Percentiles rank a stretch among this genome's conserved stretches.
These are phyloP conservation scores for Penicillium aurantiogriseum DNA, from an alignment of 2,329 filamentous ascomycete species.

Conservation along the genomic window DNA sequence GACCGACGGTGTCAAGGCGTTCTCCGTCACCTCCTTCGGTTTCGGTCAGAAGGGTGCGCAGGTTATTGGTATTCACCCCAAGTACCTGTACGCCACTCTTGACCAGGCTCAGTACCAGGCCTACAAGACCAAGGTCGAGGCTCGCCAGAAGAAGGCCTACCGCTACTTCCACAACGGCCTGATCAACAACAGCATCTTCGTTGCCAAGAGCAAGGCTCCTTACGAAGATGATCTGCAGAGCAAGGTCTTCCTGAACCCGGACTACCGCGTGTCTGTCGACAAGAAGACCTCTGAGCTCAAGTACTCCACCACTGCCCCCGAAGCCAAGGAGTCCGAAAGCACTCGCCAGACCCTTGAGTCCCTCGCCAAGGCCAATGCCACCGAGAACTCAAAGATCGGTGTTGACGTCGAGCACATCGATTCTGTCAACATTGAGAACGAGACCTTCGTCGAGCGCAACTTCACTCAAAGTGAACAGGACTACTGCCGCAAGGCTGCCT, in stretches of 20 bases:
- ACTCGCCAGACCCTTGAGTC: constrained; percentile 75
- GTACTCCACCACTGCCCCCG: constrained; percentile 69
- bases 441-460: constrained; percentile 91
- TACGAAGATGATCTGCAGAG: constrained; percentile 86
- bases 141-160: constrained; percentile 97
- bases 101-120: constrained; percentile 77
- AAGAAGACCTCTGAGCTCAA: constrained; percentile 80
- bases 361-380: constrained; percentile 64
- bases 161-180: constrained; percentile 97
- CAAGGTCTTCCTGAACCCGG: constrained; percentile 89
- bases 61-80: constrained; percentile 93
- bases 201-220: constrained; percentile 87
- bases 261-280: constrained; percentile 78
- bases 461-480: constrained; percentile 81
- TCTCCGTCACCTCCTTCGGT: constrained; percentile 97
- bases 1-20: constrained; percentile 97
- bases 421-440: constrained; percentile 87
- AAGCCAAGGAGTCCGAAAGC: constrained; percentile 59
- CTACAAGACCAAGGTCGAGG: constrained; percentile 85
- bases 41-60: constrained; percentile 99
- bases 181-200: constrained; percentile 97
- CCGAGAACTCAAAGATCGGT: constrained; percentile 73
- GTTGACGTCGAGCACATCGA: constrained; percentile 90
- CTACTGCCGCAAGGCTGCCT: constrained; percentile 79
- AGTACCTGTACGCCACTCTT: constrained; percentile 92